Base-by-base conservation (phyloP, 2,329 filamentous ascomycete species). In the Coccinonectria pachysandricola region DNA sequence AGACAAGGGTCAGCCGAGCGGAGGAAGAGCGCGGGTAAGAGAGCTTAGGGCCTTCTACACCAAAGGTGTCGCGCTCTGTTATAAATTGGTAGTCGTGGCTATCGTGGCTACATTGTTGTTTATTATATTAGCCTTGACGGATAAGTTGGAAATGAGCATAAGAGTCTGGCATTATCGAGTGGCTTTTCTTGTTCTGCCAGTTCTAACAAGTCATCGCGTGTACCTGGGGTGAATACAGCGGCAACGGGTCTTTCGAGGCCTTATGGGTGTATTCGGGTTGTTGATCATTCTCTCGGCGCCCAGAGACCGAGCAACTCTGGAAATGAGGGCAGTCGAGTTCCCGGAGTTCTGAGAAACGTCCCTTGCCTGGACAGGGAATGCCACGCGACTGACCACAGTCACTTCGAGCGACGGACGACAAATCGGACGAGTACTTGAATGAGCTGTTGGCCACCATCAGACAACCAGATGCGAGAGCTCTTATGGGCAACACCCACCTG, bases 361-460 rank as follows among this genome's bases (percentile, higher is more conserved):
- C n/a, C n/a, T n/a, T n/a, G n/a, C n/a, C n/a, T n/a, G n/a, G n/a
- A n/a, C n/a, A n/a, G n/a, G n/a, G n/a, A n/a, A n/a, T n/a, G n/a
- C n/a, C n/a, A n/a, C n/a, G n/a, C n/a, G n/a, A n/a, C n/a, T n/a
- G n/a, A 45, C 24, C 42, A 45, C 17, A 37, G 37, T 1, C 31
- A 44, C 2, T 45, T 44, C 24, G 42, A 45, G 11, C 40, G 37
- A 10, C 44, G 42, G 42, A 44, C 35, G 41, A 41, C 25, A 38
- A 41, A 39, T 32, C 44, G 12, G 17, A 37, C 19, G 23, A 22
- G 5, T 40, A 45, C 14, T 30, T 45, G 4, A 18, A 20, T 14
- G 16, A 19, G n/a, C 26, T 32, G 3, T 21, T 32, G 12, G 26
- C 15, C 23, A 10, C 8, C 20, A 23, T 18, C 17, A 26, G 12